Evolutionary conservation across 2,329 filamentous ascomycete genomes (phyloP).

Genomic region (Trichoderma sp.): DNA sequence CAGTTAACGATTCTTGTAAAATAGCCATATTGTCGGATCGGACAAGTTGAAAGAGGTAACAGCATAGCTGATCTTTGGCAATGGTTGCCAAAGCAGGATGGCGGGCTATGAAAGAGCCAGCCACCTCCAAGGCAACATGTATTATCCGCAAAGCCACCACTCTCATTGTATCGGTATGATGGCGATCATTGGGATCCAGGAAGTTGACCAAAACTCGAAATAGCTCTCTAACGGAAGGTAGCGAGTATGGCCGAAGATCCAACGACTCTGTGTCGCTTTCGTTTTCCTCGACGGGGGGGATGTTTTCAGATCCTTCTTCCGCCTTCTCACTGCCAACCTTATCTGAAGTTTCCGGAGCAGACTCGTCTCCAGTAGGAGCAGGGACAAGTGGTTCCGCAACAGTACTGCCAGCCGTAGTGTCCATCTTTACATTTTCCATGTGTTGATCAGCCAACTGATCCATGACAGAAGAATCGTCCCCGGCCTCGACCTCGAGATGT

Average conservation of each 20-base stretch:
- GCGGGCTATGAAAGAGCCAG: slow-evolving; percentile 88
- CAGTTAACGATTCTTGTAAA: slow-evolving; percentile 85
- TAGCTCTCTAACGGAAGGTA: slow-evolving; percentile 90
- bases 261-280: slow-evolving; percentile 47
- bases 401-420: slow-evolving; percentile 50
- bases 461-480: slow-evolving; percentile 61
- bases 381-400: slow-evolving; percentile 15
- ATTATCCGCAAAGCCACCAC: slow-evolving; percentile 98
- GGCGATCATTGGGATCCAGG: slow-evolving; percentile 85
- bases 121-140: slow-evolving; percentile 93
- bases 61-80: slow-evolving; percentile 89
- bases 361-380: slow-evolving; percentile 7
- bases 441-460: slow-evolving; percentile 66
- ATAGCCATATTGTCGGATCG: slow-evolving; percentile 95
- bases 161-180: slow-evolving; percentile 91
- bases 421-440: slow-evolving; percentile 78
- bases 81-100: slow-evolving; percentile 84
- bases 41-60: slow-evolving; percentile 92
- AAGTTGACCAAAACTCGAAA: slow-evolving; percentile 93
- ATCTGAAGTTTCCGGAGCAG: neutral
- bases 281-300: slow-evolving; percentile 32
- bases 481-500: slow-evolving; percentile 74
- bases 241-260: slow-evolving; percentile 80
- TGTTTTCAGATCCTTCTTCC: slow-evolving; percentile 18
- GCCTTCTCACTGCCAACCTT: neutral